Base-by-base conservation (phyloP, 2,329 filamentous ascomycete genomes). In the Aureobasidium sp. region DNA sequence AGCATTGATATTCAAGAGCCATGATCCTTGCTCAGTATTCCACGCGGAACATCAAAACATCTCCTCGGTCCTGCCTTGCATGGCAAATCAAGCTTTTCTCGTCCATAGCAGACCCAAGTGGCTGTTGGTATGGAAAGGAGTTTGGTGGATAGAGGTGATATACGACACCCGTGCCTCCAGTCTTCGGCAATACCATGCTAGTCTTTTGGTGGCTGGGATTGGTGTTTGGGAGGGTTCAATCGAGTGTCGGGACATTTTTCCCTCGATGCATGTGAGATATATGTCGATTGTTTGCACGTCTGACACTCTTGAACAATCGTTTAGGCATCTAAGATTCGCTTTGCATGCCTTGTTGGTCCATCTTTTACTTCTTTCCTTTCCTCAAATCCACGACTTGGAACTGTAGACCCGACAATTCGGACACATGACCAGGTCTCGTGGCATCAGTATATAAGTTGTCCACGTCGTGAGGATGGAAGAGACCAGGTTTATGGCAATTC, bases 391-490 rank as follows among this genome's bases (percentile, higher is more conserved):
- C 84, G 41, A 87, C 80, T 69, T 88, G 82, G 70, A 88, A 87
- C 62, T 79, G 76, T 66, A 84, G 71, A 3, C 82, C 79, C n/a
- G 76, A 73, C n/a, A 80, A 72, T 67, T 84, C 82, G n/a, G 79
- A 79, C 3, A 85, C 83, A 72, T 85, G 83, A 0, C 82, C 83
- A 15, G 81, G 80, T 64, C 77, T 75, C 61, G 81, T 64, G 31
- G 90, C 90, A 69, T 87, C 85, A 0, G 88, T 91, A 71, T 96
- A 96, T 1, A 95, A 82, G 68, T 91, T 87, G 29, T 84, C 80
- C 65, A 88, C 80, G 0, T 75, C 75, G 70, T 90, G 87, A 6
- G 85, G 90, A 73, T 99, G 94, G 72, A 99, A 99, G 0, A 95
- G 82, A 1, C 90, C 89, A 0, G 83, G 82, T 64, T 91, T 84